Percentiles rank a stretch among this genome's conserved stretches.
Conservation (phyloP, 768 basidiomycete genomes). For the Mycena belliarum region DNA sequence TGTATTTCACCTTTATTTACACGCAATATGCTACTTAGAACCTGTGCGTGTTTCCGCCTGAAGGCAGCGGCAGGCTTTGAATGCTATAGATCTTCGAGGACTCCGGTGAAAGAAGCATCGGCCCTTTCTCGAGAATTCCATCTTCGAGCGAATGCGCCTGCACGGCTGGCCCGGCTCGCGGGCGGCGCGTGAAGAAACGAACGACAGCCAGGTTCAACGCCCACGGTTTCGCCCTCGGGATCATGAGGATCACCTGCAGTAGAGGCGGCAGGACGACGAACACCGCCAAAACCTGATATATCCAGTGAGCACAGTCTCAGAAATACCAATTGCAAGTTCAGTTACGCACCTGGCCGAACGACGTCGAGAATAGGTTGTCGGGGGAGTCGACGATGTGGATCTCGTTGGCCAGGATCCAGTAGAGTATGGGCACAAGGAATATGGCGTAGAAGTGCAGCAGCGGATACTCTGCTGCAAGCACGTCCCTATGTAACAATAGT, state of each 20-base stretch:
- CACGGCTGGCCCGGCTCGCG: not conserved
- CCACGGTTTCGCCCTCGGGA: not conserved
- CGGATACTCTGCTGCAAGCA: conserved; percentile 3
- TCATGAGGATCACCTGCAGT: not conserved
- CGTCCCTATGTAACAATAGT: not conserved
- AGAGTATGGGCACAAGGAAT: conserved; percentile 1
- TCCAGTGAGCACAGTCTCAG: too few relatives aligned
- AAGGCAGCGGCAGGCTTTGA: too few relatives aligned
- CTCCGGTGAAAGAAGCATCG: not conserved
- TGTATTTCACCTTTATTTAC: too few relatives aligned
- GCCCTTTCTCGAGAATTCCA: not conserved
- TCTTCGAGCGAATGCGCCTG: not conserved
- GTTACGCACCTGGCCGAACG: conserved; percentile 10
- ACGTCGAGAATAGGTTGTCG: not conserved
- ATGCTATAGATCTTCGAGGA: too few relatives aligned
- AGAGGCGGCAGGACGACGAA: conserved; percentile 11
- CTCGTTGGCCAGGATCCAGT: conserved; percentile 6
- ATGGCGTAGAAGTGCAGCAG: conserved; percentile 8
- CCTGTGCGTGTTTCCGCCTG: too few relatives aligned
- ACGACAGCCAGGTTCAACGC: not conserved
- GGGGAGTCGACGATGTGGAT: not conserved
- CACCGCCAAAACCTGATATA: conserved; percentile 1
- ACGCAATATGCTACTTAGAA: too few relatives aligned
- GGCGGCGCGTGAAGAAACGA: not conserved
- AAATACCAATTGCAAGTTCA: too few relatives aligned